Evolutionary conservation across 2,329 filamentous ascomycete genomes (phyloP).

Genomic region (Xylariaceae sp.): DNA sequence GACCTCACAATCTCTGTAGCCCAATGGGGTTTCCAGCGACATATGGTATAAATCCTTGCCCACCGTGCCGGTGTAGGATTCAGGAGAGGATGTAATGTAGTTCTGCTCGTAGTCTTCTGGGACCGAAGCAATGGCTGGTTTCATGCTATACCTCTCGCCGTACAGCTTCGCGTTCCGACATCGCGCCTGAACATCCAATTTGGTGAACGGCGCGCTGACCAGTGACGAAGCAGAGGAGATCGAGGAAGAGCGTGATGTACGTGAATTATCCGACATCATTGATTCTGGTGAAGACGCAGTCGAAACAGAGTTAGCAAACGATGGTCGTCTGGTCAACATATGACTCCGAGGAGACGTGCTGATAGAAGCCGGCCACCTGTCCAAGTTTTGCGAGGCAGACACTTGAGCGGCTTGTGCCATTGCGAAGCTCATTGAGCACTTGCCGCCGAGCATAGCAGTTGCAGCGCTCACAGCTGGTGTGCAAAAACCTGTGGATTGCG

Average conservation of each 20-base stretch:
- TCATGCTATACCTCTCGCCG: slow-evolving; percentile 52
- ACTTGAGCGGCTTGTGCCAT: slow-evolving; percentile 52
- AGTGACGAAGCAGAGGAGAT: slow-evolving; percentile 60
- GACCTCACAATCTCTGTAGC: slow-evolving; percentile 43
- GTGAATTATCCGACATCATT: slow-evolving; percentile 61
- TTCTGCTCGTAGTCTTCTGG: slow-evolving; percentile 53
- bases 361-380: slow-evolving; percentile 47
- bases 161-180: slow-evolving; percentile 57
- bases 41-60: slow-evolving; percentile 49
- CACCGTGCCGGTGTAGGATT: slow-evolving; percentile 52
- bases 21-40: slow-evolving; percentile 45
- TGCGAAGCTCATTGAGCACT: slow-evolving; percentile 57
- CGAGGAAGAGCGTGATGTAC: slow-evolving; percentile 60
- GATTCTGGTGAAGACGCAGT: slow-evolving; percentile 63
- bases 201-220: slow-evolving; percentile 56
- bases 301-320: slow-evolving; percentile 60
- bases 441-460: slow-evolving; percentile 45
- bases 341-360: slow-evolving; percentile 52
- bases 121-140: slow-evolving; percentile 52
- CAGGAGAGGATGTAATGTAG: slow-evolving; percentile 51
- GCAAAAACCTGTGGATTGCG: slow-evolving; percentile 51
- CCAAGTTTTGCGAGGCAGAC: slow-evolving; percentile 45
- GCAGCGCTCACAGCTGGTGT: slow-evolving; percentile 58
- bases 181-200: slow-evolving; percentile 60
- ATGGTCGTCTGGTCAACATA: slow-evolving; percentile 52